These are phyloP conservation scores for Gaultheria prostrata DNA, from an alignment of 148 eudicot species.

Conservation along the genomic window DNA sequence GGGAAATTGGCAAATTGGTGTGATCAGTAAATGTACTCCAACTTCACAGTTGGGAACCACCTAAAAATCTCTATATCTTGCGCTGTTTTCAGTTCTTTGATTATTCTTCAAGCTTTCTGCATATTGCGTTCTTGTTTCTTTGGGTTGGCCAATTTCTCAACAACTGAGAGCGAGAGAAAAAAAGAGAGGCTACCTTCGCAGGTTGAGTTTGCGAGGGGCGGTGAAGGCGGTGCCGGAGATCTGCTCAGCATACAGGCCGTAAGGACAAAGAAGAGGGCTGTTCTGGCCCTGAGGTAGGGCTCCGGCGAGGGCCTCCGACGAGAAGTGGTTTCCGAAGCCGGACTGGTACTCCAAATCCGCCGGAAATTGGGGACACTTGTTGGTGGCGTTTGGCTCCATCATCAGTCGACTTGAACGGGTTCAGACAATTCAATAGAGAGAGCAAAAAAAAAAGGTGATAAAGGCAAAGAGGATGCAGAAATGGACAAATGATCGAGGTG, in stretches of 20 bases:
- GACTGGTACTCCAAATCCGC: slow-evolving; percentile 49
- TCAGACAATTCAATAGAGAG: background rate
- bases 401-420: background rate
- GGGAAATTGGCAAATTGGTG: no score
- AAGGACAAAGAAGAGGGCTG: slow-evolving; percentile 81
- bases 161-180: no score
- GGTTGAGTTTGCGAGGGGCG: slow-evolving; percentile 80
- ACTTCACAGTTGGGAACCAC: no score
- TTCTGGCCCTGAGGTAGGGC: slow-evolving; percentile 80
- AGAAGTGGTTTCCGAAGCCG: slow-evolving; percentile 85
- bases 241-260: slow-evolving; percentile 93
- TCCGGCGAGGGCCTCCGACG: slow-evolving; percentile 85
- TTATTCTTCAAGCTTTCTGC: no score
- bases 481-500: background rate
- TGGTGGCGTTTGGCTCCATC: slow-evolving; percentile 15
- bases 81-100: no score
- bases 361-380: slow-evolving; percentile 24
- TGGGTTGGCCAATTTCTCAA: no score
- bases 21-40: no score
- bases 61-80: no score
- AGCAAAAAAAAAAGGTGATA: background rate
- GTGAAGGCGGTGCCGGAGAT: slow-evolving; percentile 96
- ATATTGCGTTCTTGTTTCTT: no score
- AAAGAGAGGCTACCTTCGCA: slow-evolving; percentile 48
- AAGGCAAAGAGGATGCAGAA: background rate